These are phyloP conservation scores for Collybia nuda DNA, from an alignment of 768 basidiomycete species.

Conservation along the genomic window DNA sequence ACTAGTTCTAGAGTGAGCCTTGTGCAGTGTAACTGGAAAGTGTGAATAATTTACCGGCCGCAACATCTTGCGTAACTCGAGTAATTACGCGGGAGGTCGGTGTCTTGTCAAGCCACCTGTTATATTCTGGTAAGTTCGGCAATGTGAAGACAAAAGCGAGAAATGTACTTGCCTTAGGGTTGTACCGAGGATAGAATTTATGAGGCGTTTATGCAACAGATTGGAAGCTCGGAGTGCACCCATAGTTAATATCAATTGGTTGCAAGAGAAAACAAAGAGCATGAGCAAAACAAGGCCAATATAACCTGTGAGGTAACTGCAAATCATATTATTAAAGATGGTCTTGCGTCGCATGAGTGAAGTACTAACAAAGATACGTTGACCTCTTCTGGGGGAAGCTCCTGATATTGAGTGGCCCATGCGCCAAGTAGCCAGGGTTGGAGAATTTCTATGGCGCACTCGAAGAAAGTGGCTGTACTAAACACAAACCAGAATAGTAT, in stretches of 20 bases:
- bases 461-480: constrained; percentile 16
- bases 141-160: background rate
- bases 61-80: constrained; percentile 67
- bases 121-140: background rate
- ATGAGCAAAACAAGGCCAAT: constrained; percentile 26
- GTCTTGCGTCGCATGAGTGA: background rate
- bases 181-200: constrained; percentile 53
- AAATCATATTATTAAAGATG: background rate
- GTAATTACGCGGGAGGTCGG: constrained; percentile 55
- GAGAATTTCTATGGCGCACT: constrained; percentile 19
- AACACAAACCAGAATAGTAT: constrained; percentile 31
- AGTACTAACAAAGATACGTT: constrained; percentile 31
- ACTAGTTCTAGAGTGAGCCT: constrained; percentile 27
- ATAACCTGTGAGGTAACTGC: constrained; percentile 48
- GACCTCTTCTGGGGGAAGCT: constrained; percentile 27
- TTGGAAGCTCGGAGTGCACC: constrained; percentile 54
- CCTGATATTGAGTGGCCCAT: constrained; percentile 41
- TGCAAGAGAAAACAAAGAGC: constrained; percentile 25
- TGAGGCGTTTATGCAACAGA: constrained; percentile 46
- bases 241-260: constrained; percentile 34
- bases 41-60: constrained; percentile 21
- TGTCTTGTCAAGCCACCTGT: constrained; percentile 48
- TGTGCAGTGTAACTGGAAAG: background rate
- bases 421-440: constrained; percentile 44
- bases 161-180: constrained; percentile 49